phyloP scores from a whole-genome alignment of 441 rosid species.

The Kokia cookei region DNA sequence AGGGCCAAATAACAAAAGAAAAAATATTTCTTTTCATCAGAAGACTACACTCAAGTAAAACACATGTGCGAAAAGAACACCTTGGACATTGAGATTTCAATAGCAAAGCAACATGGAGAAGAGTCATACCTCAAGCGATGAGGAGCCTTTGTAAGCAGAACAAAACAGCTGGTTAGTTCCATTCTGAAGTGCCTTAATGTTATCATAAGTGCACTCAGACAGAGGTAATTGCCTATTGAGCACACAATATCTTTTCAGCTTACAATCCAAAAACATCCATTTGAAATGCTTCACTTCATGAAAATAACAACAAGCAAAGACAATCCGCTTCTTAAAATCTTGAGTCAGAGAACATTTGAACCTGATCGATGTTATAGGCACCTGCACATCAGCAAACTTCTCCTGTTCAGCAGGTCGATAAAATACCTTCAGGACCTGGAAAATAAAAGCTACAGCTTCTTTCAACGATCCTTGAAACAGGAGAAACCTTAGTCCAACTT shows the following conservation, averaged over 20 bases:
- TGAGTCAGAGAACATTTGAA: constrained; percentile 54
- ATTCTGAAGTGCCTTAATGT: constrained; percentile 49
- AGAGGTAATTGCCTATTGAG: constrained; percentile 49
- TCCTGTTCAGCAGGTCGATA: constrained; percentile 37
- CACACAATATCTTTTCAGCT: constrained; percentile 49
- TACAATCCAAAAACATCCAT: constrained; percentile 53
- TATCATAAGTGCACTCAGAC: constrained; percentile 61
- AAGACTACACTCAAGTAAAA: not conserved
- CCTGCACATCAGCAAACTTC: constrained; percentile 38
- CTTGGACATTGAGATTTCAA: not conserved
- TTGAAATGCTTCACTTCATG: constrained; percentile 48
- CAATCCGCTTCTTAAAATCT: constrained; percentile 49
- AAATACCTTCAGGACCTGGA: constrained; percentile 48
- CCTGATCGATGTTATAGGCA: constrained; percentile 70
- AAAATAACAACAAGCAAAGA: constrained; percentile 52
- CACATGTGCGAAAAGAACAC: not conserved
- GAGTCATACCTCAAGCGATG: constrained; percentile 36
- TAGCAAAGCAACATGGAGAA: not conserved
- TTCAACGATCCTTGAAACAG: constrained; percentile 75
- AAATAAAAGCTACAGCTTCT: constrained; percentile 55
- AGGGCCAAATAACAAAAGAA: not conserved
- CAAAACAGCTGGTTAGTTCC: constrained; percentile 22
- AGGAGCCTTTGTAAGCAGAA: constrained; percentile 18
- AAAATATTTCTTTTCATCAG: not conserved
- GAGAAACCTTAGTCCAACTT: constrained; percentile 64